These are phyloP conservation scores for Artemisia argyi DNA, from an alignment of 129 eudicot genomes.

Conservation along the genomic window DNA sequence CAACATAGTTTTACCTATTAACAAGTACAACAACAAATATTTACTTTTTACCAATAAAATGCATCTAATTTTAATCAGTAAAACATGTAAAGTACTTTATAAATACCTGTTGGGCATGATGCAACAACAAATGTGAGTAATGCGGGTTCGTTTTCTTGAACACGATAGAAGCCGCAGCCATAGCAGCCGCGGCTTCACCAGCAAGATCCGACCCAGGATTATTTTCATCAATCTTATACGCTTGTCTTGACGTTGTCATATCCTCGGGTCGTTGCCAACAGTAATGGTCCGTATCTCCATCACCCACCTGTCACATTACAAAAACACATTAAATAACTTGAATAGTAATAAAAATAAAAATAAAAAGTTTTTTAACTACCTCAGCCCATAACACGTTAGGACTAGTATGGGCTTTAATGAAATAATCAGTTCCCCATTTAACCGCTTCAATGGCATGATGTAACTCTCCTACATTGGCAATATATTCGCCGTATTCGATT, in stretches of 20 bases:
- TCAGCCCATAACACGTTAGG: slow-evolving; percentile 92
- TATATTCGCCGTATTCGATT: slow-evolving; percentile 51
- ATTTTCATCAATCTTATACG: slow-evolving; percentile 66
- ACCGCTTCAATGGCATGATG: slow-evolving; percentile 75
- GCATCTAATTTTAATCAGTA: no score
- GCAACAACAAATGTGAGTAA: slow-evolving; percentile 64
- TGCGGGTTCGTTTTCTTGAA: slow-evolving; percentile 61
- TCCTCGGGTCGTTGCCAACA: slow-evolving; percentile 97
- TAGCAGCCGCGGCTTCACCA: slow-evolving; percentile 89
- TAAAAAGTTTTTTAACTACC: slow-evolving; percentile 28
- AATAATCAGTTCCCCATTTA: slow-evolving; percentile 95
- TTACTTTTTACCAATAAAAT: background rate
- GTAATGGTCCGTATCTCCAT: slow-evolving; percentile 87
- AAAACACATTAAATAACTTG: background rate
- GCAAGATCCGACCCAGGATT: slow-evolving; percentile 93
- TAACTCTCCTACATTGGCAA: slow-evolving; percentile 59
- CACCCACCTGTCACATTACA: slow-evolving; percentile 64
- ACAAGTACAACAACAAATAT: no score
- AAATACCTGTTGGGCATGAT: slow-evolving; percentile 73
- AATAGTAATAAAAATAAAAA: no score
- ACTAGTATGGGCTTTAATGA: slow-evolving; percentile 85
- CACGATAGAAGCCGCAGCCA: slow-evolving; percentile 85
- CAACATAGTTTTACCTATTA: no score
- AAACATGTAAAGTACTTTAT: no score
- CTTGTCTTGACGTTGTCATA: slow-evolving; percentile 86